Conservation (phyloP, 1,139 yeast species). For the Pichia sp. region DNA sequence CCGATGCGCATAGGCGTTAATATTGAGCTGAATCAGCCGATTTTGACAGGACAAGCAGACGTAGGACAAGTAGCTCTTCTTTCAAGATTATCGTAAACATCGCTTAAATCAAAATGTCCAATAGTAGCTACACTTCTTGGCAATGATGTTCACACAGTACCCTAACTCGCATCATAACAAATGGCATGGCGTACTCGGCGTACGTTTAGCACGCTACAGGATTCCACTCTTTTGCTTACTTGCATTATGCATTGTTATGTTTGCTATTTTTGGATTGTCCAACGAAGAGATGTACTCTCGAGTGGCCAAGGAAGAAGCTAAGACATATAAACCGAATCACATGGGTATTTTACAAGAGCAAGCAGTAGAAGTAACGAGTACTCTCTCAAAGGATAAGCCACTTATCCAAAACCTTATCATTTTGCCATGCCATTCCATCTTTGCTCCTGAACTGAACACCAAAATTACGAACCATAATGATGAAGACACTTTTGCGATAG, state of each 20-base stretch:
- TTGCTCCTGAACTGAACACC: slow-evolving; percentile 15
- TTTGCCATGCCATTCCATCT: slow-evolving; percentile 26
- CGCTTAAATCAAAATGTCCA: neutral
- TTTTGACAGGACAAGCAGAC: too few species aligned
- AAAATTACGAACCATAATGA: neutral
- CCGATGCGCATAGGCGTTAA: too few species aligned
- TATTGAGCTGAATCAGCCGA: too few species aligned
- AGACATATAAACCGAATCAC: neutral
- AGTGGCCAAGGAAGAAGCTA: neutral
- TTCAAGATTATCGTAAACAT: neutral
- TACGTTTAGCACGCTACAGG: slow-evolving; percentile 1
- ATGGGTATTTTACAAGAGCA: slow-evolving; percentile 2
- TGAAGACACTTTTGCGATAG: slow-evolving; percentile 25
- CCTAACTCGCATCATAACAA: neutral
- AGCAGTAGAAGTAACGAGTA: neutral
- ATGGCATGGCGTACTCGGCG: neutral
- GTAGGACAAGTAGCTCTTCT: neutral
- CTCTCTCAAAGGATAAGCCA: neutral
- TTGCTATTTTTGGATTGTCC: slow-evolving; percentile 11
- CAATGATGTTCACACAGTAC: slow-evolving; percentile 2
- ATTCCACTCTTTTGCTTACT: slow-evolving; percentile 1
- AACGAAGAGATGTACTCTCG: neutral
- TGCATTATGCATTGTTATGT: slow-evolving; percentile 8
- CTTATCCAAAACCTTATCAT: slow-evolving; percentile 18
- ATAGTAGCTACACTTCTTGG: neutral